These are phyloP conservation scores for Ramichloridium luteum DNA, from an alignment of 2,329 filamentous ascomycete species.

Conservation along the genomic window DNA sequence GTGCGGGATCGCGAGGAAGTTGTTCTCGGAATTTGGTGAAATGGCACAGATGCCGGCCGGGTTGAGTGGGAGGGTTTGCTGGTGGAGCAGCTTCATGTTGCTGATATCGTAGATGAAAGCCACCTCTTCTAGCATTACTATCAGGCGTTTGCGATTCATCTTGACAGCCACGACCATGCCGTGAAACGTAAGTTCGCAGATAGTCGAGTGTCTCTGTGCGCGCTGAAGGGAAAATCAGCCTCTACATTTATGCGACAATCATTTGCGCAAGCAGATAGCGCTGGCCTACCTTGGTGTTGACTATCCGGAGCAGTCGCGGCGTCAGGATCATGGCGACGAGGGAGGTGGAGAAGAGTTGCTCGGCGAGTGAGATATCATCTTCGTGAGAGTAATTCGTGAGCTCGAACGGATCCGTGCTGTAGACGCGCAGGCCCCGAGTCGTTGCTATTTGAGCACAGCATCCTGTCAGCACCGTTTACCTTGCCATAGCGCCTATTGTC, in stretches of 20 bases:
- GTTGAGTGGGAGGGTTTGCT: conserved; percentile 88
- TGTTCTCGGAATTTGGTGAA: conserved; percentile 88
- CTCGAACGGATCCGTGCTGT: conserved; percentile 89
- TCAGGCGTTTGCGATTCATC: conserved; percentile 84
- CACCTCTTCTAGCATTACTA: conserved; percentile 87
- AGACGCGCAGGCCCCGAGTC: conserved; percentile 87
- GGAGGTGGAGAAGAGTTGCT: conserved; percentile 98
- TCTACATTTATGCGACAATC: no score
- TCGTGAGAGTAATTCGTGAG: conserved; percentile 92
- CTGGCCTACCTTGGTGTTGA: conserved; percentile 76
- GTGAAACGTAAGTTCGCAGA: conserved; percentile 96
- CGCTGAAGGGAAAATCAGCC: conserved; percentile 11
- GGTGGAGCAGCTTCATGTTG: conserved; percentile 91
- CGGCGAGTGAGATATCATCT: conserved; percentile 78
- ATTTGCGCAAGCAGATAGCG: no score
- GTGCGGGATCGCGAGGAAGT: conserved; percentile 86
- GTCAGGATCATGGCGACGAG: conserved; percentile 88
- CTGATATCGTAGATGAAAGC: conserved; percentile 98
- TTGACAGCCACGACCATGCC: conserved; percentile 91
- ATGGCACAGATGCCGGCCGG: conserved; percentile 76
- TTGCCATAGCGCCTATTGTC: no score
- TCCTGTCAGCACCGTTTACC: no score
- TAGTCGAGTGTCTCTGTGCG: conserved; percentile 58
- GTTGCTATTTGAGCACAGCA: conserved; percentile 48
- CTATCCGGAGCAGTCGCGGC: conserved; percentile 82